A percentile compares a stretch with the other conserved stretches of the same genome.
phyloP scores from a whole-genome alignment of 768 basidiomycete genomes.

The Boletales sp. region DNA sequence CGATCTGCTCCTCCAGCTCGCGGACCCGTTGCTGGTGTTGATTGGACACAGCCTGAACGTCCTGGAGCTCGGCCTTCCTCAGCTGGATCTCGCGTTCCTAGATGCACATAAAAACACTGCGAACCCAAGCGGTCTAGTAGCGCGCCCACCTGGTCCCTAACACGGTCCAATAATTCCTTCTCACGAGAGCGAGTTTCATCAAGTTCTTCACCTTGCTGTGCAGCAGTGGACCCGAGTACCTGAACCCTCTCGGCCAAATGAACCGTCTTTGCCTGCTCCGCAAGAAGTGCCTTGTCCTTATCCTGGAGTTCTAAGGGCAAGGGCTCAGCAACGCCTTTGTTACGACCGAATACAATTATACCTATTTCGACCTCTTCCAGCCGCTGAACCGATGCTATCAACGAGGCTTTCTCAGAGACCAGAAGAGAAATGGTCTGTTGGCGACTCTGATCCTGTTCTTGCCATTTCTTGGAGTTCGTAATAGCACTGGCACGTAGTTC shows the following conservation, averaged over 20 bases:
- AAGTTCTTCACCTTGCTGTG: slow-evolving; percentile 40
- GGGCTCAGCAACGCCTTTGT: neutral
- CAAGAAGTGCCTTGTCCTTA: slow-evolving; percentile 38
- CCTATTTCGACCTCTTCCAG: slow-evolving; percentile 59
- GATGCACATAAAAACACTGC: neutral
- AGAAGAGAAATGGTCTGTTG: slow-evolving; percentile 75
- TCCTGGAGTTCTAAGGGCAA: slow-evolving; percentile 40
- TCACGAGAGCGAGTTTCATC: slow-evolving; percentile 40
- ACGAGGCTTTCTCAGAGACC: slow-evolving; percentile 66
- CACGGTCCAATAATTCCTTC: slow-evolving; percentile 43
- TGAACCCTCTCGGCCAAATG: slow-evolving; percentile 40
- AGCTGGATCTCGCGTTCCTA: slow-evolving; percentile 77
- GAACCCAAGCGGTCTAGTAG: neutral
- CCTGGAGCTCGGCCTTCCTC: slow-evolving; percentile 49
- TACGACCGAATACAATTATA: slow-evolving; percentile 32
- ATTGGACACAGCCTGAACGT: slow-evolving; percentile 51
- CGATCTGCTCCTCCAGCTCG: slow-evolving; percentile 78
- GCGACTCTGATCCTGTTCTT: slow-evolving; percentile 48
- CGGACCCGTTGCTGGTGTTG: slow-evolving; percentile 56
- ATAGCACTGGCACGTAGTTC: slow-evolving; percentile 13
- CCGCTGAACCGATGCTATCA: slow-evolving; percentile 55
- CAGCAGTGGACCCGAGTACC: slow-evolving; percentile 38
- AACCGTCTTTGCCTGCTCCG: slow-evolving; percentile 40
- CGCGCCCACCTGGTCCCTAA: slow-evolving; percentile 29
- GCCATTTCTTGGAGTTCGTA: slow-evolving; percentile 15